Evolutionary conservation across 2,329 filamentous ascomycete genomes (phyloP), one percentile per base, ranked within the genome.

Genomic region (Davidsoniella eucalypti): DNA sequence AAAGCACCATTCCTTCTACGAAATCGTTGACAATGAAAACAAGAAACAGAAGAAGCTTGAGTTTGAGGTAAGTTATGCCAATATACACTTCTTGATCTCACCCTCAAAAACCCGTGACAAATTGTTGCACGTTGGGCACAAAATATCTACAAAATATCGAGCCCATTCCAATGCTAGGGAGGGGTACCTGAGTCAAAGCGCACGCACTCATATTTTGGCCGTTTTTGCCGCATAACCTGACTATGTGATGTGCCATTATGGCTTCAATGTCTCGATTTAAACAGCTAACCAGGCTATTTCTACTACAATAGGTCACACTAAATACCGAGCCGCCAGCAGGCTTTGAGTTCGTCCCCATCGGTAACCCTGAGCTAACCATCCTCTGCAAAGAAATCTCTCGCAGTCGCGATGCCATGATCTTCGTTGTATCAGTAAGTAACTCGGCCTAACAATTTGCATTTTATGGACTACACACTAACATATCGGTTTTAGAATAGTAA

Each of bases 361-460:
- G 78, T 46, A 74, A 81, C 55, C 78, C 77, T 18, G 67, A 71
- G 54, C 63, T 82, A 58, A 80, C 76, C 4, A 66, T 65, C 50
- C 64, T 68, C 41, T 82, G 78, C 67, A 82, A 82, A 61, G 78
- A 82, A 57, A 61, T 80, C 17, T 82, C 78, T 1, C 69, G 78
- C 55, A 73, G 78, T 56, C 67, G 68, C 47, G 76, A 70, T 56
- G 76, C 75, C 42, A 75, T 79, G 71, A 74, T 81, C 14, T 82
- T 78, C 56, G 80, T 82, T 52, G 78, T 82, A 44, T 78, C 76
- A 58, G 78, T 80, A 68, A 56, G 73, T 55, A 49, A 12, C 40
- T 41, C 55, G 45, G 43, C 25, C 36, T 25, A 33, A 40, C 5
- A 37, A 14, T 25, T 5, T 52, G 21, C 4, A 23, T 17, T 10